Evolutionary conservation across 208 protist species (phyloP).

Genomic region (Strigomonas culicis): DNA sequence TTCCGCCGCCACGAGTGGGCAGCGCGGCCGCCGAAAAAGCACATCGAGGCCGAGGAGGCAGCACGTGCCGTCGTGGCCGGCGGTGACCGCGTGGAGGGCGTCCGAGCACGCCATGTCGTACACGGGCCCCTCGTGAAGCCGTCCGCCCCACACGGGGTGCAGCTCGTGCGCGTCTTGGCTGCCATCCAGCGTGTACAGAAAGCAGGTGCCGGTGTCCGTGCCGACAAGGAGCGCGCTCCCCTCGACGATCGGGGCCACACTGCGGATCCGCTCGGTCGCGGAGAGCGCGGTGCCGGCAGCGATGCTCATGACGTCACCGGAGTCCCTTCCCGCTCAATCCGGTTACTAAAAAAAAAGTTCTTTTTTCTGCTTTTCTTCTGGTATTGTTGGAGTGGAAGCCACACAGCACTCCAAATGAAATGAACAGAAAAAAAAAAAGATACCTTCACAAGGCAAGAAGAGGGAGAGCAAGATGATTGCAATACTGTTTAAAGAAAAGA

Average conservation of each 20-base stretch:
- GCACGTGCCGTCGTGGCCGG: slow-evolving; percentile 59
- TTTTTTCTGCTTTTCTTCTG: neutral
- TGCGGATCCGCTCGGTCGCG: too few relatives aligned
- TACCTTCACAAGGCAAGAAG: neutral
- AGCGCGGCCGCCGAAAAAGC: slow-evolving; percentile 15
- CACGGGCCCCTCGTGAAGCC: slow-evolving; percentile 61
- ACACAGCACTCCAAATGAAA: too few relatives aligned
- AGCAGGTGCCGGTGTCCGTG: slow-evolving; percentile 7
- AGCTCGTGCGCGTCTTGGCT: neutral
- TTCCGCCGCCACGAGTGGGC: neutral
- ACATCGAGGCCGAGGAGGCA: slow-evolving; percentile 37
- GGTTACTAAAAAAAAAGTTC: neutral
- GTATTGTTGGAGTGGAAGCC: neutral
- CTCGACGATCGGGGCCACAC: slow-evolving; percentile 6
- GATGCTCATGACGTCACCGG: too few relatives aligned
- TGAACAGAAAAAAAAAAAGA: neutral
- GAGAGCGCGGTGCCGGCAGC: too few relatives aligned
- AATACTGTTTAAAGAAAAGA: neutral
- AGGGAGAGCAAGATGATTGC: too few relatives aligned
- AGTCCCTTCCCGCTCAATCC: too few relatives aligned
- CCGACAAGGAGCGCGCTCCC: slow-evolving; percentile 6
- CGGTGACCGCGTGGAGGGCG: slow-evolving; percentile 49
- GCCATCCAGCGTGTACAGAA: neutral
- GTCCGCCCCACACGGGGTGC: slow-evolving; percentile 20
- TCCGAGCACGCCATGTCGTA: slow-evolving; percentile 45